Percentiles rank a stretch among this genome's conserved stretches.
Evolutionary conservation across 768 basidiomycete genomes (phyloP).

Genomic region (Mycena leptocephala): DNA sequence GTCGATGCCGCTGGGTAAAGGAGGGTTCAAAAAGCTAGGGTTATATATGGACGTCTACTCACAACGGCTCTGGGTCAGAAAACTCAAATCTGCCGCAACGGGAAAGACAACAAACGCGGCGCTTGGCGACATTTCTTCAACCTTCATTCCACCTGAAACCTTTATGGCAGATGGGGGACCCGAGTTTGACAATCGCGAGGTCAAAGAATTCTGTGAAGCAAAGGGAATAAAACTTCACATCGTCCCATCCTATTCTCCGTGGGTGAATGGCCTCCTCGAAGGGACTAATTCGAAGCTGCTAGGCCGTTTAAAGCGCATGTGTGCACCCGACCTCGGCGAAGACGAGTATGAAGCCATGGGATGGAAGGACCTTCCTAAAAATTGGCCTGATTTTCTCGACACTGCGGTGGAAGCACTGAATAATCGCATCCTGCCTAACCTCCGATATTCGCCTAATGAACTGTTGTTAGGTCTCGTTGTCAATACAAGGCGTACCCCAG

Average conservation of each 20-base stretch:
- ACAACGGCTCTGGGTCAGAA: background rate
- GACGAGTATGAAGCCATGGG: constrained; percentile 20
- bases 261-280: constrained; percentile 51
- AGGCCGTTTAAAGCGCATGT: constrained; percentile 33
- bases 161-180: background rate
- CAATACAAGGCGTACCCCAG: constrained; percentile 1
- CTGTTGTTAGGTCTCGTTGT: constrained; percentile 3
- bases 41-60: constrained; percentile 10
- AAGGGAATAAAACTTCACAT: background rate
- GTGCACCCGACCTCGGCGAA: constrained; percentile 40
- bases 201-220: background rate
- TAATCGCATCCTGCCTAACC: constrained; percentile 15
- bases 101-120: background rate
- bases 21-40: constrained; percentile 2
- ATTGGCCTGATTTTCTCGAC: constrained; percentile 47
- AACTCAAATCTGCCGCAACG: background rate
- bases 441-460: constrained; percentile 9
- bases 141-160: background rate
- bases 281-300: constrained; percentile 43
- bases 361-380: constrained; percentile 22
- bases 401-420: constrained; percentile 18
- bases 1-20: constrained; percentile 7
- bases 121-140: background rate
- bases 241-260: constrained; percentile 44
- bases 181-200: background rate